Conservation (phyloP, 176 grass and related monocot species). For the Pontederia paniculata region DNA sequence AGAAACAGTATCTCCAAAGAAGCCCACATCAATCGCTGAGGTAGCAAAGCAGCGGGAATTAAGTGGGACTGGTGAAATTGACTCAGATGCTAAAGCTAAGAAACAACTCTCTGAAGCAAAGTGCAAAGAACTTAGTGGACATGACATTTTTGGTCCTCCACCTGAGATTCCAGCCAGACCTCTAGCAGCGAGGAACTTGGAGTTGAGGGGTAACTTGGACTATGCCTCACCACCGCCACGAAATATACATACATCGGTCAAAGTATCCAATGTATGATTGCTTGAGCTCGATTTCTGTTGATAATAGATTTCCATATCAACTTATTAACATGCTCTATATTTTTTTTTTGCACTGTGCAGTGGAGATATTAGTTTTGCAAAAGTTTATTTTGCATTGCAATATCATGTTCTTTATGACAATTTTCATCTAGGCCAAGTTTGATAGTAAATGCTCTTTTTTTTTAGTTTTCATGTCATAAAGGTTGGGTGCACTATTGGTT, state of each 20-base stretch:
- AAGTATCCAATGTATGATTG: not conserved
- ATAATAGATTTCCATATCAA: too few species aligned
- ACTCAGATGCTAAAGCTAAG: constrained; percentile 5
- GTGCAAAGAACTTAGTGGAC: constrained; percentile 10
- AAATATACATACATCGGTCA: constrained; percentile 5
- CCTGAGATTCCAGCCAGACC: constrained; percentile 4
- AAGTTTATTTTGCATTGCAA: too few species aligned
- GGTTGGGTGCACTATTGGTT: too few species aligned
- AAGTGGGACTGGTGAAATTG: constrained; percentile 3
- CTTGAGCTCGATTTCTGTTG: too few species aligned
- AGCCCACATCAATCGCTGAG: constrained; percentile 8
- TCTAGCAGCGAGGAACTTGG: constrained; percentile 8
- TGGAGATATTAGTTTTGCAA: too few species aligned
- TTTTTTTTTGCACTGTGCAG: too few species aligned
- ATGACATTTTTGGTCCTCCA: constrained; percentile 15
- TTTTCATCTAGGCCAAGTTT: too few species aligned
- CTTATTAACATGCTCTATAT: too few species aligned
- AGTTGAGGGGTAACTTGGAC: constrained; percentile 4
- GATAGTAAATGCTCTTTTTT: too few species aligned
- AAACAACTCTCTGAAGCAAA: constrained; percentile 11
- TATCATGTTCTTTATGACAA: too few species aligned
- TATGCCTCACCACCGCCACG: not conserved
- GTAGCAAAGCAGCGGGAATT: constrained; percentile 12
- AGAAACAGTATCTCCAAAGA: constrained; percentile 12
- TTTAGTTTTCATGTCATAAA: too few species aligned